Conservation (phyloP, 1,139 yeast genomes). For the Suhomyces guaymorum region DNA sequence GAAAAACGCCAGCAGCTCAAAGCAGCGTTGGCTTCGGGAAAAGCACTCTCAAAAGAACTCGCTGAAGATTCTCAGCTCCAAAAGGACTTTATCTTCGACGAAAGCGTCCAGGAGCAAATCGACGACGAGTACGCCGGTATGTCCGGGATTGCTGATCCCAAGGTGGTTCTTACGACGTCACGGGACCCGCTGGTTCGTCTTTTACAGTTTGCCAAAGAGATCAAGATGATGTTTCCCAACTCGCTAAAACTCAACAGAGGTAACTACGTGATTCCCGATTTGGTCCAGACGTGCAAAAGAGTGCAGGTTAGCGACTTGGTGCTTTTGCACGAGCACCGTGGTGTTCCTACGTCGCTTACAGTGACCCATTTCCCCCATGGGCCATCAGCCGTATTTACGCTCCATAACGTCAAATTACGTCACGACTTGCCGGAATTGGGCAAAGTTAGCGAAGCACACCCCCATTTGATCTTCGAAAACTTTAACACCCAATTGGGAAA, state of each 20-base stretch:
- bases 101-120: slow-evolving; percentile 59
- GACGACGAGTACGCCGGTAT: slow-evolving; percentile 92
- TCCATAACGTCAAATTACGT: slow-evolving; percentile 91
- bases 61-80: slow-evolving; percentile 86
- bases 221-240: slow-evolving; percentile 86
- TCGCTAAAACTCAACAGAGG: slow-evolving; percentile 91
- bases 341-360: slow-evolving; percentile 94
- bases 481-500: slow-evolving; percentile 82
- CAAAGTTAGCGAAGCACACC: slow-evolving; percentile 86
- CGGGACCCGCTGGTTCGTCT: slow-evolving; percentile 86
- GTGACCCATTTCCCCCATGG: slow-evolving; percentile 97
- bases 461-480: slow-evolving; percentile 91
- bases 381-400: slow-evolving; percentile 90
- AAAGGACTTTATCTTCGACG: slow-evolving; percentile 82
- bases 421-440: slow-evolving; percentile 90
- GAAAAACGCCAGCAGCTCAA: slow-evolving; percentile 86
- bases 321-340: slow-evolving; percentile 92
- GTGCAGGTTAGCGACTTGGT: slow-evolving; percentile 77
- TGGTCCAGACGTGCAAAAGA: slow-evolving; percentile 78
- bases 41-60: slow-evolving; percentile 82
- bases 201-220: slow-evolving; percentile 89
- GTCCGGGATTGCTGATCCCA: slow-evolving; percentile 91
- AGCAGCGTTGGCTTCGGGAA: slow-evolving; percentile 88
- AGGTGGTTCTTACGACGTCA: slow-evolving; percentile 88
- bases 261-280: slow-evolving; percentile 79